A percentile compares a stretch with the other conserved stretches of the same genome.
phyloP scores from a whole-genome alignment of 495 filamentous ascomycete genomes.

The Aspergillus hancockii region DNA sequence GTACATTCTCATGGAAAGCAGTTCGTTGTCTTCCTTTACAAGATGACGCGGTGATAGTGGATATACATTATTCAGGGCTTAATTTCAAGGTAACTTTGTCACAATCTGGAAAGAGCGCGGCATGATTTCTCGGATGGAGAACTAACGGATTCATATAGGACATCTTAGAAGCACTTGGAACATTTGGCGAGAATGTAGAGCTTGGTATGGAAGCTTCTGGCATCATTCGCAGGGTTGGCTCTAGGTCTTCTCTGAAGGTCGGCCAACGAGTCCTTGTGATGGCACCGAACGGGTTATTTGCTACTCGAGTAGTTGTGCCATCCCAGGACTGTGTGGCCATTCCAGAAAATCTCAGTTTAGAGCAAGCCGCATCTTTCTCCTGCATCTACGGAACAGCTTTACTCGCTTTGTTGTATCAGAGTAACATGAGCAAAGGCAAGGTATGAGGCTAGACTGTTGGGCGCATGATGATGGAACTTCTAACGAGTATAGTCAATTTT shows the following conservation, averaged over 20 bases:
- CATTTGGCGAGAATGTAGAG: not conserved
- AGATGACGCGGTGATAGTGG: not conserved
- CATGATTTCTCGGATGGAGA: no score
- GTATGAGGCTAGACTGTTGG: not conserved
- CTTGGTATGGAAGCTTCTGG: not conserved
- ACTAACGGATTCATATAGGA: no score
- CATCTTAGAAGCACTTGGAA: no score
- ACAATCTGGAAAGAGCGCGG: no score
- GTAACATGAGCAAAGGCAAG: not conserved
- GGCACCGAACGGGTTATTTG: no score
- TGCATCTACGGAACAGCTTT: not conserved
- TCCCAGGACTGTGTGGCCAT: not conserved
- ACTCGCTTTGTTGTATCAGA: not conserved
- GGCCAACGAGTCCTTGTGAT: no score
- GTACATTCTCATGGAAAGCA: not conserved
- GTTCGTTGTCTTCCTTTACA: not conserved
- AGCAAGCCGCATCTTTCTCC: not conserved
- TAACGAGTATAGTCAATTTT: not conserved
- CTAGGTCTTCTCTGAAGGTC: no score
- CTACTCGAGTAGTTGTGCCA: not conserved
- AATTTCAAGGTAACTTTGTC: slow-evolving; percentile 6
- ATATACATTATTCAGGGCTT: not conserved
- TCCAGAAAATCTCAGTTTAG: not conserved
- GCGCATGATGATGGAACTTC: no score
- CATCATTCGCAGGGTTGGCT: not conserved